These are phyloP conservation scores for Micromonas commoda DNA, from an alignment of 139 green algal species.

Conservation along the genomic window DNA sequence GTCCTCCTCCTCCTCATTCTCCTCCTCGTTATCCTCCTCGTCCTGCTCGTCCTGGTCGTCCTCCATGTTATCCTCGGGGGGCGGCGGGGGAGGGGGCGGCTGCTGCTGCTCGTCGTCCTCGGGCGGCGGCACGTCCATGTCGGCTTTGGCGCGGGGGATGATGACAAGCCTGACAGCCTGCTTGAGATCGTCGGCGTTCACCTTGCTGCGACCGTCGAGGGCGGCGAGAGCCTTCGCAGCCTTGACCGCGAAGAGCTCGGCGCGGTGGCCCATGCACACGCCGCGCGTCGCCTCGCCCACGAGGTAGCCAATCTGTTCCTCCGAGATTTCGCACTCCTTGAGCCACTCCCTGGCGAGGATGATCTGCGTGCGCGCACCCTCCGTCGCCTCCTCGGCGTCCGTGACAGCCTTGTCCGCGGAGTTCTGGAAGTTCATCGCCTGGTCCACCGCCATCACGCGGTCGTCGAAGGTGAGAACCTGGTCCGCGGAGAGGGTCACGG, in stretches of 20 bases:
- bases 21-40: slow-evolving; percentile 64
- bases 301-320: slow-evolving; percentile 87
- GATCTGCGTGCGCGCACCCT: slow-evolving; percentile 66
- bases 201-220: slow-evolving; percentile 71
- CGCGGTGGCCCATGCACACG: slow-evolving; percentile 77
- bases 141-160: slow-evolving; percentile 58
- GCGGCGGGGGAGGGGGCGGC: slow-evolving; percentile 75
- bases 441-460: slow-evolving; percentile 68
- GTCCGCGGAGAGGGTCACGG: slow-evolving; percentile 82
- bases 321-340: slow-evolving; percentile 79
- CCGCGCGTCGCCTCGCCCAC: slow-evolving; percentile 85
- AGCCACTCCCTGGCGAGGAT: slow-evolving; percentile 95
- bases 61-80: slow-evolving; percentile 43
- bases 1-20: slow-evolving; percentile 54
- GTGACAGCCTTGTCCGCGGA: slow-evolving; percentile 39
- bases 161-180: slow-evolving; percentile 95
- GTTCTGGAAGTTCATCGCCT: slow-evolving; percentile 36
- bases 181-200: slow-evolving; percentile 87
- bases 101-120: slow-evolving; percentile 63
- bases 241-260: slow-evolving; percentile 89
- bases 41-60: slow-evolving; percentile 73
- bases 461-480: slow-evolving; percentile 66
- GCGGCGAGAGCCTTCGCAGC: slow-evolving; percentile 77
- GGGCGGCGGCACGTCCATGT: slow-evolving; percentile 46
- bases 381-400: slow-evolving; percentile 76